Base-by-base conservation (phyloP, 495 filamentous ascomycete species). In the Zalerion maritima region DNA sequence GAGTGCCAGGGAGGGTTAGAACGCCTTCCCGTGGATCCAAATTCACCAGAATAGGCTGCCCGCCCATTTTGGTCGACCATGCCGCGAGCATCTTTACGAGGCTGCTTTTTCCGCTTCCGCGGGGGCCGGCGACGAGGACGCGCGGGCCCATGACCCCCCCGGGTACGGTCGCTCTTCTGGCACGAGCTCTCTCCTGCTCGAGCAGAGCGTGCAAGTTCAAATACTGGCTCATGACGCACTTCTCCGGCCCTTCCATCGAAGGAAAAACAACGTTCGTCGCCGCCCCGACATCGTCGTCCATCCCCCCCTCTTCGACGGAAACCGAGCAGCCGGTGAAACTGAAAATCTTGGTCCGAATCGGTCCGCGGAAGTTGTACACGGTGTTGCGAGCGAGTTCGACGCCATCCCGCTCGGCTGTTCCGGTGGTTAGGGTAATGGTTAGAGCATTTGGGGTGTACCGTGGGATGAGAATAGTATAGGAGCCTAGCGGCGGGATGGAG, bases 341-440 rank as follows among this genome's bases (percentile, higher is more conserved):
- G 54, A 75, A 86, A 36, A 99, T 77, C 14, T 84, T 82, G 19
- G 79, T 75, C 53, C 92, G 92, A 20, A 69, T 74, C n/a, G n/a
- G n/a, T 12, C 82, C 80, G 18, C 64, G 63, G 54, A 99, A 92
- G 22, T 69, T 75, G 63, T 96, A 96, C 1, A 64, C 62, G 31
- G 78, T 73, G 34, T 75, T 78, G 8, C 70, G 66, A 8, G 84
- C 83, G 32, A 99, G 78, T 55, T 96, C 86, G 27, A 85, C 89
- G 47, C 91, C 91, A 57, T 96, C 94, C 44, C 91, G 71, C 61
- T 99, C 89, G 22, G 91, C 91, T 8, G 74, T 83, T 39, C 89
- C 89, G 21, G 64, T 67, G 21, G 80, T 52, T 13, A 99, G 66
- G 16, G 49, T 50, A 12, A 55, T 53, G 12, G 50, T 61, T 27